phyloP scores from a whole-genome alignment of 2,329 filamentous ascomycete species.

The Penicillium sp. region DNA sequence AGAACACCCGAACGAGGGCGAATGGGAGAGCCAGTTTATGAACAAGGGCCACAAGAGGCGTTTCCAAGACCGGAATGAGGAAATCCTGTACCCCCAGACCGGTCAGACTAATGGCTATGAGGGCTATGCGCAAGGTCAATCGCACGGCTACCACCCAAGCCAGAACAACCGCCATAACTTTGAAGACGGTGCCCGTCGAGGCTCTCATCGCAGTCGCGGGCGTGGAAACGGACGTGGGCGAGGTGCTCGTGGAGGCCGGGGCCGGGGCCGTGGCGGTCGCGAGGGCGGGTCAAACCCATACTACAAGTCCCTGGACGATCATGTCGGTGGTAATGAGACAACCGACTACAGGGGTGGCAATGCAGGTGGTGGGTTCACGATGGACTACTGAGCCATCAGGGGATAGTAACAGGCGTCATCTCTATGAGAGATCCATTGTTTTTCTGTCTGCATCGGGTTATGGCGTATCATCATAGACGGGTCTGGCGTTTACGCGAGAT shows the following conservation, averaged over 20 bases:
- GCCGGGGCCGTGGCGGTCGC: conserved; percentile 49
- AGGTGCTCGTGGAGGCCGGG: conserved; percentile 42
- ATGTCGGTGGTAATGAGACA: conserved; percentile 31
- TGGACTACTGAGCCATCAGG: conserved; percentile 38
- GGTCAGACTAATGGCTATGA: conserved; percentile 27
- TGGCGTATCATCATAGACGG: background rate
- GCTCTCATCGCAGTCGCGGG: conserved; percentile 33
- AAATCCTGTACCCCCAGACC: conserved; percentile 32
- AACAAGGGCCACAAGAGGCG: conserved; percentile 60
- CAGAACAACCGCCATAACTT: conserved; percentile 36
- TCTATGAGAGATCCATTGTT: background rate
- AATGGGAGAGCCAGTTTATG: conserved; percentile 62
- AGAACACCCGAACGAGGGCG: conserved; percentile 62
- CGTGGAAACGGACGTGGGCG: conserved; percentile 41
- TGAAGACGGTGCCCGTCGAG: conserved; percentile 44
- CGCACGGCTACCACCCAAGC: conserved; percentile 25
- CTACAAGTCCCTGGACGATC: conserved; percentile 68
- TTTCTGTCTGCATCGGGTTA: background rate
- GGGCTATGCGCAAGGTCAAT: conserved; percentile 10
- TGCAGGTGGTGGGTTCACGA: conserved; percentile 31
- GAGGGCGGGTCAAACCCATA: conserved; percentile 43
- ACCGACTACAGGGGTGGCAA: conserved; percentile 31
- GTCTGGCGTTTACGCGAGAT: background rate
- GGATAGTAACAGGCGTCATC: background rate
- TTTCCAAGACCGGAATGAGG: conserved; percentile 58